Evolutionary conservation across 2,329 filamentous ascomycete genomes (phyloP).

Genomic region (Fusarium sterilihyphosum): DNA sequence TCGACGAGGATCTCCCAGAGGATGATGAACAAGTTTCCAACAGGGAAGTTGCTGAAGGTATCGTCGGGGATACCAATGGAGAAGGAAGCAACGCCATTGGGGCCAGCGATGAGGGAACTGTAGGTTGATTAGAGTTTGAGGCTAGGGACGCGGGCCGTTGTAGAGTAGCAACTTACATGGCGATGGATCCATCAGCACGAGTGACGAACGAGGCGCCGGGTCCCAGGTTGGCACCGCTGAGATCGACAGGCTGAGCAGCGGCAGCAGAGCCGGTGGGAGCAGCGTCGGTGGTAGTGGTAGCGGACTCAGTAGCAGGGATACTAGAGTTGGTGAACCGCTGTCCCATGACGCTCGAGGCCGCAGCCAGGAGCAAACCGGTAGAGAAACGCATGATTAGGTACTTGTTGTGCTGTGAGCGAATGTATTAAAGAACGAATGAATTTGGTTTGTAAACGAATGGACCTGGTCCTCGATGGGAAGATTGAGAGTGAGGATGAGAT

Average conservation of each 20-base stretch:
- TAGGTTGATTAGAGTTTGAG: background rate
- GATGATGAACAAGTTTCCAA: background rate
- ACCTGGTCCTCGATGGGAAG: conserved; percentile 34
- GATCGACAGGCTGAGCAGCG: background rate
- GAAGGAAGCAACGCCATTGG: background rate
- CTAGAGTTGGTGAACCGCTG: conserved; percentile 35
- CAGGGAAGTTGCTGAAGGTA: accelerated
- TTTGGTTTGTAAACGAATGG: conserved; percentile 28
- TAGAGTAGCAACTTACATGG: background rate
- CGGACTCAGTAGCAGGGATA: background rate
- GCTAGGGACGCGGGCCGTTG: background rate
- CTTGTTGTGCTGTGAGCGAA: background rate
- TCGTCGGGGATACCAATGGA: background rate
- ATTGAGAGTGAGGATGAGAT: conserved; percentile 30
- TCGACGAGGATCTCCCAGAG: background rate
- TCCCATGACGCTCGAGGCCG: conserved; percentile 22
- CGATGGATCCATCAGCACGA: background rate
- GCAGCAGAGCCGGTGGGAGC: background rate
- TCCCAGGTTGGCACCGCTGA: background rate
- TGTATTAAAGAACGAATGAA: conserved; percentile 10
- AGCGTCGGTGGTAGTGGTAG: background rate
- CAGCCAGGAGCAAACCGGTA: conserved; percentile 11
- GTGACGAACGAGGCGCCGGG: background rate
- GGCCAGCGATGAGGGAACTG: background rate
- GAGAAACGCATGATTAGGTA: conserved; percentile 28